A percentile compares a stretch with the other conserved stretches of the same genome.
phyloP scores from a whole-genome alignment of 2,329 filamentous ascomycete genomes.

The Fusarium udum region DNA sequence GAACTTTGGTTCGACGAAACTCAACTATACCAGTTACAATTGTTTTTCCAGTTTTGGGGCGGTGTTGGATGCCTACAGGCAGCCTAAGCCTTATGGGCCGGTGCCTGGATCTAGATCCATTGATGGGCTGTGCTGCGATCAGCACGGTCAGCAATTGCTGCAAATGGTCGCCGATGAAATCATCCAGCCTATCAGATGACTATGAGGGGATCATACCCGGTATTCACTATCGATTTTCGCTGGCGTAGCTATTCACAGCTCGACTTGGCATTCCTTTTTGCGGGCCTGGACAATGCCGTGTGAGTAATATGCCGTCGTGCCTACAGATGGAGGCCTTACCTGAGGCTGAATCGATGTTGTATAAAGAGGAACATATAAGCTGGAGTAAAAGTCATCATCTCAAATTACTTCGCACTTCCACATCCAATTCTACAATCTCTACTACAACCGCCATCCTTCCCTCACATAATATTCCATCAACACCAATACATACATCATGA shows the following conservation, averaged over 20 bases:
- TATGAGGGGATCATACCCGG: too few species aligned
- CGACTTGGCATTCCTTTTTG: not conserved
- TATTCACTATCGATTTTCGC: not conserved
- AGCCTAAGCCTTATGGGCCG: conserved; percentile 12
- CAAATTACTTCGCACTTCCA: not conserved
- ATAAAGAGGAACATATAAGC: not conserved
- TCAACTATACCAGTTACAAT: not conserved
- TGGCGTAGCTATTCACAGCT: not conserved
- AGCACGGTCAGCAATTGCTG: not conserved
- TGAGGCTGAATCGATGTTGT: not conserved
- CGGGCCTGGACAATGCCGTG: conserved; percentile 7
- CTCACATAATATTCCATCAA: not conserved
- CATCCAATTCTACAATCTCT: not conserved
- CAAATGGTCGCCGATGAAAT: not conserved
- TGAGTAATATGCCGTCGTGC: conserved; percentile 28
- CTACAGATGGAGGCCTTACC: not conserved
- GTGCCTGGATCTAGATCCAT: conserved; percentile 18
- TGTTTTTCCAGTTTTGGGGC: not conserved
- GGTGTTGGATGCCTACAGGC: not conserved
- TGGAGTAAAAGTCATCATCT: not conserved
- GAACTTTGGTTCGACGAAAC: not conserved
- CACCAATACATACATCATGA: conserved; percentile 3
- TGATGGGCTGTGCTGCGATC: conserved; percentile 14
- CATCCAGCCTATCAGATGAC: not conserved
- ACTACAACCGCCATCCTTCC: not conserved